Percentiles rank a stretch among this genome's conserved stretches.
Evolutionary conservation across 2,329 filamentous ascomycete genomes (phyloP).

Genomic region (Fusarium citri): DNA sequence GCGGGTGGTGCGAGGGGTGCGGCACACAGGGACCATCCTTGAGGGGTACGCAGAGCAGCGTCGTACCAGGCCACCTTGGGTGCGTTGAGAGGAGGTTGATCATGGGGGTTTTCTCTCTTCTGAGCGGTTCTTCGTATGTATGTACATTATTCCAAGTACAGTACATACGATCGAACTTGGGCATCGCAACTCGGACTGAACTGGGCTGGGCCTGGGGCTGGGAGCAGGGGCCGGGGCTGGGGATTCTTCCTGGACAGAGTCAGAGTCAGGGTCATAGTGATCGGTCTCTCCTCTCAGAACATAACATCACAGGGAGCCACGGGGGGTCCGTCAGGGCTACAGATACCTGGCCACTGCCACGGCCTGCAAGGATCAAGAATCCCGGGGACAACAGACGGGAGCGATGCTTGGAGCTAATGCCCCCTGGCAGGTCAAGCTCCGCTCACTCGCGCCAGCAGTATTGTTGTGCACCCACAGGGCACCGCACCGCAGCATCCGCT

Average conservation of each 20-base stretch:
- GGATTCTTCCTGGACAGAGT: constrained; percentile 27
- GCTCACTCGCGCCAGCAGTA: constrained; percentile 42
- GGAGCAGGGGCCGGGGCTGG: constrained; percentile 18
- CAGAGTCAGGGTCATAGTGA: constrained; percentile 5
- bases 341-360: constrained; percentile 24
- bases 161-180: background rate
- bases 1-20: constrained; percentile 46
- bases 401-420: constrained; percentile 42
- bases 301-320: constrained; percentile 30
- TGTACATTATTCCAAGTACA: background rate
- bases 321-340: constrained; percentile 33
- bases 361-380: constrained; percentile 32
- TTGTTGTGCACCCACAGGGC: constrained; percentile 32
- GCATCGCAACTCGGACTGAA: constrained; percentile 17
- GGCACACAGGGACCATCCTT: constrained; percentile 27
- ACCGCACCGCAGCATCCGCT: constrained; percentile 29
- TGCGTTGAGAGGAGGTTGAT: constrained; percentile 44
- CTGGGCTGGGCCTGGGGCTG: constrained; percentile 13
- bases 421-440: constrained; percentile 38
- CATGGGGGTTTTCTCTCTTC: constrained; percentile 36
- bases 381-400: constrained; percentile 40
- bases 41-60: constrained; percentile 49
- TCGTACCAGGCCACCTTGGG: constrained; percentile 47
- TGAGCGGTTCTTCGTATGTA: constrained; percentile 37
- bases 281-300: constrained; percentile 36